These are phyloP conservation scores for Cavenderia fasciculata DNA, from an alignment of 78 protist species.

Conservation along the genomic window DNA sequence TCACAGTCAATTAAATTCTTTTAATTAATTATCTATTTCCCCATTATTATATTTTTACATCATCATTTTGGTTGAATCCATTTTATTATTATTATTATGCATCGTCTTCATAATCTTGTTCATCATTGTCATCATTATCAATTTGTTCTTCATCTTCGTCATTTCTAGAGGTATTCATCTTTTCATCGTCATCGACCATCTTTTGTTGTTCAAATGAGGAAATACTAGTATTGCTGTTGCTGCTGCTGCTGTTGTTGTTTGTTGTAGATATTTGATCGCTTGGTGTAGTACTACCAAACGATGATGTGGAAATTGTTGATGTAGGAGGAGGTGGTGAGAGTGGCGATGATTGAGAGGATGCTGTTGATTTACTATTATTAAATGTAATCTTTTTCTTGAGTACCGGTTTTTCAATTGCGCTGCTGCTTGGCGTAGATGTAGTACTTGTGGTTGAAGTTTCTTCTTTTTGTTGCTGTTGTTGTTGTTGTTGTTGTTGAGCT, in stretches of 20 bases:
- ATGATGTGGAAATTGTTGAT: too few species aligned
- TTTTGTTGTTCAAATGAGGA: too few species aligned
- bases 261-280: too few species aligned
- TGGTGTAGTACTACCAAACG: too few species aligned
- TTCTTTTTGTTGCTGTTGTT: not conserved
- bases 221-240: too few species aligned
- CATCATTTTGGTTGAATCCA: not conserved
- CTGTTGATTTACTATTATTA: not conserved
- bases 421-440: too few species aligned
- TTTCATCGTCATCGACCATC: too few species aligned
- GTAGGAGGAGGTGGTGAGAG: not conserved
- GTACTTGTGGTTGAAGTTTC: too few species aligned
- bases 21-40: conserved; percentile 1
- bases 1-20: conserved; percentile 47
- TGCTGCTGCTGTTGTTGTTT: too few species aligned
- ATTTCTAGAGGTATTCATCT: too few species aligned
- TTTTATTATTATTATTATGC: not conserved
- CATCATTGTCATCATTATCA: conserved; percentile 9
- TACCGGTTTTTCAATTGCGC: not conserved
- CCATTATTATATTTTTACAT: not conserved
- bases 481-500: conserved; percentile 10
- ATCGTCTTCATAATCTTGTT: not conserved
- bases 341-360: not conserved
- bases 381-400: not conserved
- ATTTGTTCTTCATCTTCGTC: not conserved